phyloP scores from a whole-genome alignment of 306 rosid species.

The Sindora glabra region DNA sequence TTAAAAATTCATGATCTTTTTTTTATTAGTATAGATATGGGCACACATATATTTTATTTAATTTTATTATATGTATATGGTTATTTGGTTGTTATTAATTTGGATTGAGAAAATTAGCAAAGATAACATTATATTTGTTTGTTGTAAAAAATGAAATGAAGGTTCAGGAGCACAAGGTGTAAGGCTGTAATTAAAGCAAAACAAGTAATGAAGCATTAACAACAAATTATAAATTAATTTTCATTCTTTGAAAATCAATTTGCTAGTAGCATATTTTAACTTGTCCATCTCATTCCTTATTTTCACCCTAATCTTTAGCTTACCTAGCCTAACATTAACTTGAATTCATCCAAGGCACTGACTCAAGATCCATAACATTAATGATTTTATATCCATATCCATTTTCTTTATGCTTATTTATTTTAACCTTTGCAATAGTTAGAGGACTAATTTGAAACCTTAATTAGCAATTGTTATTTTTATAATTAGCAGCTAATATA shows the following conservation, averaged over 20 bases:
- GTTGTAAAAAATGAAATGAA: background rate
- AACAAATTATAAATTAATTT: constrained; percentile 20
- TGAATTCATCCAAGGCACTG: background rate
- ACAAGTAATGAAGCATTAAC: constrained; percentile 9
- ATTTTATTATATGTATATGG: too few relatives aligned
- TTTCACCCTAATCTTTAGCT: constrained; percentile 34
- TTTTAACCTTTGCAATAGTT: too few relatives aligned
- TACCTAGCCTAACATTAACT: constrained; percentile 17
- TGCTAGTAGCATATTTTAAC: constrained; percentile 22
- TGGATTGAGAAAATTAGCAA: too few relatives aligned
- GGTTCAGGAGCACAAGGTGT: constrained; percentile 41
- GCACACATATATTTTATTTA: too few relatives aligned
- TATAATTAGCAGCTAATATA: too few relatives aligned
- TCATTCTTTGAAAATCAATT: constrained; percentile 24
- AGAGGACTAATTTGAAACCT: too few relatives aligned
- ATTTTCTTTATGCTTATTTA: too few relatives aligned
- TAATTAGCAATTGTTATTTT: too few relatives aligned
- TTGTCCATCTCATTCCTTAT: constrained; percentile 15
- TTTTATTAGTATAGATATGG: too few relatives aligned
- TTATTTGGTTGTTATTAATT: too few relatives aligned
- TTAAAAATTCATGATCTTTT: too few relatives aligned
- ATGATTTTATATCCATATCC: too few relatives aligned
- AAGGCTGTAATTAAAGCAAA: constrained; percentile 21
- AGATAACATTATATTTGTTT: background rate
- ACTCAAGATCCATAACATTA: background rate